Evolutionary conservation across 805 yeast species (phyloP).

Genomic region (Kodamaea restingae): DNA sequence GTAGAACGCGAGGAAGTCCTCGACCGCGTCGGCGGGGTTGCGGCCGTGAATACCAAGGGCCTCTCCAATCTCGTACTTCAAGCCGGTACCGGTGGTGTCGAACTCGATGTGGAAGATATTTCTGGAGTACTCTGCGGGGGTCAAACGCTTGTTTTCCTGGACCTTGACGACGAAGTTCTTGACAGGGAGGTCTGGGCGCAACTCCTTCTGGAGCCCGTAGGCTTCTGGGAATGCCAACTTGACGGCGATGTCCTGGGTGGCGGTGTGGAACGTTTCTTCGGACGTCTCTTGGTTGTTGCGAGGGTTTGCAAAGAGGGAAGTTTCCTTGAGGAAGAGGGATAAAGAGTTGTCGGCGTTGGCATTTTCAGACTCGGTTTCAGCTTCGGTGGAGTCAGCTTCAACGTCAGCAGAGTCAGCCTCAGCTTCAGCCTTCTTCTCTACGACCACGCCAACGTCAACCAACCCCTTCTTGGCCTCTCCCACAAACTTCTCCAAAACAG

Average conservation of each 20-base stretch:
- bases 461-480: conserved; percentile 49
- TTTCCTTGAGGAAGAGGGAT: conserved; percentile 56
- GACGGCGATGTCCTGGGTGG: conserved; percentile 53
- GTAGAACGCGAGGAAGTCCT: conserved; percentile 64
- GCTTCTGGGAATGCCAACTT: conserved; percentile 81
- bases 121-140: conserved; percentile 86
- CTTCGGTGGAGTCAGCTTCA: too few species aligned
- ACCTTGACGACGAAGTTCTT: conserved; percentile 84
- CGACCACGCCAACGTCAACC: conserved; percentile 35
- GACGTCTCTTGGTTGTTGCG: conserved; percentile 33
- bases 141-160: conserved; percentile 85
- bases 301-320: conserved; percentile 63
- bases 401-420: conserved; percentile 18
- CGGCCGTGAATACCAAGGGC: conserved; percentile 95
- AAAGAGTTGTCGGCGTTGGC: conserved; percentile 20
- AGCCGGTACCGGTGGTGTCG: conserved; percentile 85
- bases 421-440: conserved; percentile 29
- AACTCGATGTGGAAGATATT: conserved; percentile 96
- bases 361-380: conserved; percentile 11
- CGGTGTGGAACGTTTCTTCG: conserved; percentile 35
- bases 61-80: conserved; percentile 91
- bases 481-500: conserved; percentile 62
- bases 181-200: conserved; percentile 89
- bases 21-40: conserved; percentile 63
- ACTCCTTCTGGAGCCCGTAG: conserved; percentile 47